These are phyloP conservation scores for Pisolithus microcarpus DNA, from an alignment of 768 basidiomycete species.

Conservation along the genomic window DNA sequence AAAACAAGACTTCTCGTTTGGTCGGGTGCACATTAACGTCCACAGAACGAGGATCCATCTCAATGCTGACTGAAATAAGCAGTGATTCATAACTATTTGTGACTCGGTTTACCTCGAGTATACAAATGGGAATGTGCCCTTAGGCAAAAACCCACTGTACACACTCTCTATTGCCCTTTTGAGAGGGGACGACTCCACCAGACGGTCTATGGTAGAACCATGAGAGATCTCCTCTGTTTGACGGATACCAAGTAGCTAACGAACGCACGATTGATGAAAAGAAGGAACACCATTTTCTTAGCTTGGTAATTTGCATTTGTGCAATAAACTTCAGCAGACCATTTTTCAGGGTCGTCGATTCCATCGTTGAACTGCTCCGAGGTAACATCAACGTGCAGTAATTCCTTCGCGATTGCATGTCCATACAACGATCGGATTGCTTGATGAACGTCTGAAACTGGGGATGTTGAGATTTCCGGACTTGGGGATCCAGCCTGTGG, in stretches of 20 bases:
- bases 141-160: conserved; percentile 80
- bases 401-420: conserved; percentile 68
- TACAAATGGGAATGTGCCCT: conserved; percentile 85
- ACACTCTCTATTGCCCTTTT: conserved; percentile 82
- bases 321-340: conserved; percentile 69
- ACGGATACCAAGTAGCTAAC: neutral
- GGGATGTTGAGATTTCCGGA: conserved; percentile 79
- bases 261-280: conserved; percentile 90
- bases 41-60: conserved; percentile 79
- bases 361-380: conserved; percentile 26
- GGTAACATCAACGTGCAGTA: conserved; percentile 43
- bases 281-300: conserved; percentile 75
- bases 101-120: conserved; percentile 69
- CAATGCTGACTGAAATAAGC: conserved; percentile 42
- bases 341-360: conserved; percentile 38
- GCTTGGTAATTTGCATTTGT: conserved; percentile 86
- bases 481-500: conserved; percentile 59
- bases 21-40: conserved; percentile 99
- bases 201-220: conserved; percentile 56
- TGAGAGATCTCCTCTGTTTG: neutral
- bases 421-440: conserved; percentile 81
- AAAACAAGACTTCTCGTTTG: conserved; percentile 91
- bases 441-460: conserved; percentile 52
- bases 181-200: conserved; percentile 84
- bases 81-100: neutral